Conservation (phyloP, 2,329 filamentous ascomycete genomes). For the Xenoacremonium recifei region DNA sequence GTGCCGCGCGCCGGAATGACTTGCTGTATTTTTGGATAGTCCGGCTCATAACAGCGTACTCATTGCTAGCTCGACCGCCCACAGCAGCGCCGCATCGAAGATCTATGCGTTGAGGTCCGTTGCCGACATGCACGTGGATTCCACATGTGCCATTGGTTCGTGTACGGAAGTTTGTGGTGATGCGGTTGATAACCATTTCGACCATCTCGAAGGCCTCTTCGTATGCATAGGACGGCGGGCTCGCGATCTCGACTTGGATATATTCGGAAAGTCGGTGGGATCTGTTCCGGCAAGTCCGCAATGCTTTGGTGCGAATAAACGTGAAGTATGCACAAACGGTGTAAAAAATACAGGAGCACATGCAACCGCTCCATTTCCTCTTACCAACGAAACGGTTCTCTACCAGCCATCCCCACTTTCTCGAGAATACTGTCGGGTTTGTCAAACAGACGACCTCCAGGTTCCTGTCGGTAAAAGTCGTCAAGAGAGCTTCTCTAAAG, state of each 20-base stretch:
- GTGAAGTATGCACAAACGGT: too few species aligned
- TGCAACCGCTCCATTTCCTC: too few species aligned
- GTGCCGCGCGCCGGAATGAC: constrained; percentile 11
- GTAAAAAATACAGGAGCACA: too few species aligned
- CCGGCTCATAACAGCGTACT: constrained; percentile 34
- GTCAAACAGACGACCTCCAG: too few species aligned
- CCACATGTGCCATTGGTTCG: constrained; percentile 33
- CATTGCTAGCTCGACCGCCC: constrained; percentile 35
- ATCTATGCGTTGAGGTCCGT: constrained; percentile 30
- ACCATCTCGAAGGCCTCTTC: constrained; percentile 28
- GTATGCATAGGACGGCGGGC: constrained; percentile 32
- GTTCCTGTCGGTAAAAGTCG: too few species aligned
- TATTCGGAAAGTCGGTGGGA: too few species aligned
- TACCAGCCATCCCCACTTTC: too few species aligned
- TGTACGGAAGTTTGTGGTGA: constrained; percentile 30
- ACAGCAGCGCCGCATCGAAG: constrained; percentile 30
- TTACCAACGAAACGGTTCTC: too few species aligned
- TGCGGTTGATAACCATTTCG: constrained; percentile 27
- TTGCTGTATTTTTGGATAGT: constrained; percentile 5
- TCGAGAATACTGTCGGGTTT: too few species aligned
- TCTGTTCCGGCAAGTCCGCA: too few species aligned
- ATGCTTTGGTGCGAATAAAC: too few species aligned
- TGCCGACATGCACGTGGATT: constrained; percentile 38
- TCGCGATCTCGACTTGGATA: constrained; percentile 35
- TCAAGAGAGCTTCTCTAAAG: too few species aligned